Percentiles rank a stretch among this genome's conserved stretches.
These are phyloP conservation scores for Hansfordia pulvinata DNA, from an alignment of 2,329 filamentous ascomycete genomes.

Conservation along the genomic window DNA sequence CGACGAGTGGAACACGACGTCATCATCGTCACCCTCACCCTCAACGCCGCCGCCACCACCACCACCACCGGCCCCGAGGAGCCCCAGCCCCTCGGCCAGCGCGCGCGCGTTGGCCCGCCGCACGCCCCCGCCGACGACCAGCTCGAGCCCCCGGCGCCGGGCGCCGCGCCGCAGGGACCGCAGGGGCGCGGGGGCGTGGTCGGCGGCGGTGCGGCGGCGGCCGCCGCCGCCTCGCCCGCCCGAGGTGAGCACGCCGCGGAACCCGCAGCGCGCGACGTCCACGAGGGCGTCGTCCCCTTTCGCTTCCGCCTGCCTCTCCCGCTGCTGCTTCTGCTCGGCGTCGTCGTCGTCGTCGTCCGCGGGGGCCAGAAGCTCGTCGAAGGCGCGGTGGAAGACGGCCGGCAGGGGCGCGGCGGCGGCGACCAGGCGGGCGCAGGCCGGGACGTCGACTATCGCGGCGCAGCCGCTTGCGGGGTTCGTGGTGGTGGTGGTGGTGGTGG, in stretches of 20 bases:
- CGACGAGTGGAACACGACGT: too few relatives aligned
- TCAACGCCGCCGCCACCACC: too few relatives aligned
- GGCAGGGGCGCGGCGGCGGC: constrained; percentile 23
- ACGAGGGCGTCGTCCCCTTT: constrained; percentile 16
- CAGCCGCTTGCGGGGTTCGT: not conserved
- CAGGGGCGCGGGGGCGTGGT: not conserved
- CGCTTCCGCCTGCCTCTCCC: constrained; percentile 6
- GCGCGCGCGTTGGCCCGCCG: constrained; percentile 27
- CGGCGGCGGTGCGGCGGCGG: constrained; percentile 12
- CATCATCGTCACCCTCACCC: too few relatives aligned
- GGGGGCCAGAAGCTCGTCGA: constrained; percentile 29
- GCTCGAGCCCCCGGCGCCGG: constrained; percentile 20
- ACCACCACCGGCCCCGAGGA: too few relatives aligned
- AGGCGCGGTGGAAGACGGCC: constrained; percentile 43
- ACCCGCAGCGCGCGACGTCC: constrained; percentile 26
- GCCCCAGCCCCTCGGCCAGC: too few relatives aligned
- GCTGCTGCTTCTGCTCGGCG: constrained; percentile 1
- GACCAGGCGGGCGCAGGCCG: constrained; percentile 26
- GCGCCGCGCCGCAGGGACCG: constrained; percentile 4
- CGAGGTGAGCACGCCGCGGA: constrained; percentile 37
- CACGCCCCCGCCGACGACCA: constrained; percentile 39
- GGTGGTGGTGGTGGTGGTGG: not conserved
- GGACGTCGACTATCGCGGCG: constrained; percentile 19
- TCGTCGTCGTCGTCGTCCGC: constrained; percentile 3
- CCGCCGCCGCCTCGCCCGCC: constrained; percentile 21